Evolutionary conservation across 768 basidiomycete genomes (phyloP).

Genomic region (Naganishia vaughanmartiniae): DNA sequence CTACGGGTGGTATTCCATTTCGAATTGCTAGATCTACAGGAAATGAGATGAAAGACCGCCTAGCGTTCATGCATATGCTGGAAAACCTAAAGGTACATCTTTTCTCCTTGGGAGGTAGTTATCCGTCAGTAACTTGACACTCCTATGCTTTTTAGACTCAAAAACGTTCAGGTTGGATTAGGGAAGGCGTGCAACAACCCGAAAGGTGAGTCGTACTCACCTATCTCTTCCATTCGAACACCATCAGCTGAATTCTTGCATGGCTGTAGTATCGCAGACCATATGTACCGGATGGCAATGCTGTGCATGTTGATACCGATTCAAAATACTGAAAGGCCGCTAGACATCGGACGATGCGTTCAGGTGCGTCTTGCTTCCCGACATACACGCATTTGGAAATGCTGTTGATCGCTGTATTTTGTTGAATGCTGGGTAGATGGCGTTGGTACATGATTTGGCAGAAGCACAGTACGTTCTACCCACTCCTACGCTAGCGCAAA

Average conservation of each 20-base stretch:
- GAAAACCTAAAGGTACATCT: conserved; percentile 77
- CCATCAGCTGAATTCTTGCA: conserved; percentile 4
- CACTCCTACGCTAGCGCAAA: background rate
- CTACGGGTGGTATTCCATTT: background rate
- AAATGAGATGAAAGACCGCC: conserved; percentile 63
- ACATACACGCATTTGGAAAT: background rate
- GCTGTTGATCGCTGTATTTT: background rate
- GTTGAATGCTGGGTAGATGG: conserved; percentile 65
- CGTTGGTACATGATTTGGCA: conserved; percentile 88
- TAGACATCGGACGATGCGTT: conserved; percentile 46
- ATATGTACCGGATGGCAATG: conserved; percentile 91
- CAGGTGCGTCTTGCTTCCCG: conserved; percentile 36
- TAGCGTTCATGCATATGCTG: conserved; percentile 86
- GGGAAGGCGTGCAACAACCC: conserved; percentile 74
- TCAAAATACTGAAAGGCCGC: conserved; percentile 65
- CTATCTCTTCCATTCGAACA: background rate
- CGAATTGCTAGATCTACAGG: conserved; percentile 50
- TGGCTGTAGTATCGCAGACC: conserved; percentile 71
- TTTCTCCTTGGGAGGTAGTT: background rate
- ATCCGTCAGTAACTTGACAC: background rate
- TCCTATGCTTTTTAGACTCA: conserved; percentile 66
- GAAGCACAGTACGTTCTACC: conserved; percentile 68
- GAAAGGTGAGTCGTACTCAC: conserved; percentile 64
- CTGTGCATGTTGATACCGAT: conserved; percentile 84
- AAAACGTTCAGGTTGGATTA: conserved; percentile 91